A percentile compares a stretch with the other conserved stretches of the same genome.
Evolutionary conservation across 2,329 filamentous ascomycete genomes (phyloP).

Genomic region (Colletotrichum spaethianum): DNA sequence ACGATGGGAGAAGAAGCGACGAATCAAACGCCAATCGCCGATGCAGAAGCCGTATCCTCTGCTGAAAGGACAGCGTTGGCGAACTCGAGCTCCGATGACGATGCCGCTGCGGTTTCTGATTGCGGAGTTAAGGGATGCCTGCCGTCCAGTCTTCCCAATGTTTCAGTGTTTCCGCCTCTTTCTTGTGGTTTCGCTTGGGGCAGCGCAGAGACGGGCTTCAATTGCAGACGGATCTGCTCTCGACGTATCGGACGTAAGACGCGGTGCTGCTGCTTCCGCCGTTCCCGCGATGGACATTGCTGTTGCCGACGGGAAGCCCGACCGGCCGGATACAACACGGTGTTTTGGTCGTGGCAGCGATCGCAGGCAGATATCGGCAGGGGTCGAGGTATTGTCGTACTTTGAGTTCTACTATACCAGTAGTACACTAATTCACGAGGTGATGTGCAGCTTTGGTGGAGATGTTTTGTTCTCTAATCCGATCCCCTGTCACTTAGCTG

Average conservation of each 20-base stretch:
- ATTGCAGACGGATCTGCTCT: not conserved
- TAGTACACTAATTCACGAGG: too few species aligned
- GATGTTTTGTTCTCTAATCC: not conserved
- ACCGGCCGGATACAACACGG: not conserved
- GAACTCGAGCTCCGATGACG: not conserved
- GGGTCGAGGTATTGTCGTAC: not conserved
- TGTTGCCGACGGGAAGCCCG: not conserved
- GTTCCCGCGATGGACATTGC: not conserved
- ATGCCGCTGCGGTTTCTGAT: not conserved
- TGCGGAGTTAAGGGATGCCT: slow-evolving; percentile 23
- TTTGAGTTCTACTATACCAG: not conserved
- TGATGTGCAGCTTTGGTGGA: slow-evolving; percentile 9
- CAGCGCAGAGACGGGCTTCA: slow-evolving; percentile 3
- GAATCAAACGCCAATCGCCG: not conserved
- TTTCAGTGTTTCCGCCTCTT: slow-evolving; percentile 9
- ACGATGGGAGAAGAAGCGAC: not conserved
- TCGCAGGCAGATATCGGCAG: slow-evolving; percentile 1
- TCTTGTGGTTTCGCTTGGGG: slow-evolving; percentile 18
- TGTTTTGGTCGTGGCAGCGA: not conserved
- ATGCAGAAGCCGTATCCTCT: not conserved
- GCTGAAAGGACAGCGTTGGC: not conserved
- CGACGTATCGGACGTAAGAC: not conserved
- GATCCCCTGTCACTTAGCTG: slow-evolving; percentile 22
- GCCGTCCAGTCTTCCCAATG: not conserved
- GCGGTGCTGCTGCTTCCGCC: not conserved